Base-by-base conservation (phyloP, 768 basidiomycete species). In the Pisolithus microcarpus region DNA sequence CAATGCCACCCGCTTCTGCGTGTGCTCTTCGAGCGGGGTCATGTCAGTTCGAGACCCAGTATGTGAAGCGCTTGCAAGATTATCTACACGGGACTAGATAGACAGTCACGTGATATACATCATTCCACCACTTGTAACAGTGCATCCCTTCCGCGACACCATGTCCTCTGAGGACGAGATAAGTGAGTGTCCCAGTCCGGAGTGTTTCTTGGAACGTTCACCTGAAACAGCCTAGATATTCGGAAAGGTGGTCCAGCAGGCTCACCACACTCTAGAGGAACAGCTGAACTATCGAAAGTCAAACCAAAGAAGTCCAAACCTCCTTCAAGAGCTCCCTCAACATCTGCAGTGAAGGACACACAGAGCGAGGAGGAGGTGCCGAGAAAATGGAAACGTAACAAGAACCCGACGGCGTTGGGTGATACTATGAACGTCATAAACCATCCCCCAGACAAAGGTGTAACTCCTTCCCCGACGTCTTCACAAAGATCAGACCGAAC, bases 141-240 rank as follows among this genome's bases (percentile, higher is more conserved):
- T 30, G 30, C 30, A 30, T 7, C 18, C 24, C 18, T 30, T 2
- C 7, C 8, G 26, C 30, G 26, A 38, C 34, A 34, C 11, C 9
- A 67, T 67, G 64, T 67, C 64, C 11, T 65, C 65, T 9, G 66
- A 65, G 43, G 64, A 65, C 52, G 66, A 65, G 46, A 65, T 65
- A 58, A 63, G 64, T 65, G 43, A 60, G 61, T 44, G 26, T 38
- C 19, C 50, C 49, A 13, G 21, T 19, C 21, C 51, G 43, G 21
- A 26, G 26, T 24, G 44, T 19, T 40, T 37, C 34, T 21, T 56
- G 31, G 43, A 56, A 52, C 36, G 37, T 64, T 62, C 52, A 59
- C 62, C 62, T 63, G 39, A 64, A 62, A 38, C 43, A 59, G 62
- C 45, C 36, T 15, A 65, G 62, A 62, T 51, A 56, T 51, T 38